Percentiles rank a stretch among this genome's conserved stretches.
These are phyloP conservation scores for Hondaea fermentalgiana DNA, from an alignment of 108 stramenopile genomes.

Conservation along the genomic window DNA sequence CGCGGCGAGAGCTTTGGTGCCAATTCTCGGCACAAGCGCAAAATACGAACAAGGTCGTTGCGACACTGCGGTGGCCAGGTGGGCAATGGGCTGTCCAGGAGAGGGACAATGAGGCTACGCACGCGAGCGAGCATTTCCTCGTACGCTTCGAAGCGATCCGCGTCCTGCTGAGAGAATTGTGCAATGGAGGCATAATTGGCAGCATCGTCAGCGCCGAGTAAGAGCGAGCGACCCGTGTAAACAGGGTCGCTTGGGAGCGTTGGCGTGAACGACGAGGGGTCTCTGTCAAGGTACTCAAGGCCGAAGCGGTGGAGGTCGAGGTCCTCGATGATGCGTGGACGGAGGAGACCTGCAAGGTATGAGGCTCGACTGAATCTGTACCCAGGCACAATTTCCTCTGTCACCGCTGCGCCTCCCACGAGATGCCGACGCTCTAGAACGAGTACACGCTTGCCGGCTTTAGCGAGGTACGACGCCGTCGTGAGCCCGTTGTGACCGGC, in stretches of 20 bases:
- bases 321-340: conserved; percentile 31
- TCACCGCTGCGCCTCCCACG: conserved; percentile 42
- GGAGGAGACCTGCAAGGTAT: conserved; percentile 36
- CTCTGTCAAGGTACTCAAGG: conserved; percentile 20
- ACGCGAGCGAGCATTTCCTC: conserved; percentile 16
- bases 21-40: neutral
- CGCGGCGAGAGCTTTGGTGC: neutral
- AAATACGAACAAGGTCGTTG: neutral
- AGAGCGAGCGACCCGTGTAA: neutral
- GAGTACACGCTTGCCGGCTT: conserved; percentile 21
- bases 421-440: conserved; percentile 32
- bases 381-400: conserved; percentile 37
- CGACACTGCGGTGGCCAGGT: neutral
- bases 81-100: conserved; percentile 27
- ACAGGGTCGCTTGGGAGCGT: neutral
- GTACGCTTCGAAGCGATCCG: conserved; percentile 25
- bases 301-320: conserved; percentile 21
- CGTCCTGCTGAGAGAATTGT: conserved; percentile 25
- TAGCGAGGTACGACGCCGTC: conserved; percentile 38
- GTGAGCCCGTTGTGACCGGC: conserved; percentile 44
- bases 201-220: conserved; percentile 17
- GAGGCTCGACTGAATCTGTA: conserved; percentile 38
- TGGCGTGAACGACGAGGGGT: conserved; percentile 33
- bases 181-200: conserved; percentile 25
- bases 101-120: neutral